These are phyloP conservation scores for Termitomyces sp. DNA, from an alignment of 768 basidiomycete genomes.

Conservation along the genomic window DNA sequence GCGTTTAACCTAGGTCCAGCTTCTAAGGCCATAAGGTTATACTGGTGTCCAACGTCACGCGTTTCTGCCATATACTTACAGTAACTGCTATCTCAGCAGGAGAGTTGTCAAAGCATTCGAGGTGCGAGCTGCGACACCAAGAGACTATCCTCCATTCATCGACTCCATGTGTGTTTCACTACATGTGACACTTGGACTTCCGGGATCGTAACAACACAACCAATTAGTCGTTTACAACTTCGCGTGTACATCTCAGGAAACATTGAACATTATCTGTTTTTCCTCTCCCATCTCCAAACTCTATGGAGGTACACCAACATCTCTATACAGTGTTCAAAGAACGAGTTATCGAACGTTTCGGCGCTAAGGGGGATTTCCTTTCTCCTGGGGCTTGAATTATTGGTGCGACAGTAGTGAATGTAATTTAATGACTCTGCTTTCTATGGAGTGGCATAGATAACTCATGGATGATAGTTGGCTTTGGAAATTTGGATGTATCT, in stretches of 20 bases:
- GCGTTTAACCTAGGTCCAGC: no score
- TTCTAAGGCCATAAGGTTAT: no score
- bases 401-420: not conserved
- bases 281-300: not conserved
- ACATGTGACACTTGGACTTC: no score
- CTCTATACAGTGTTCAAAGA: not conserved
- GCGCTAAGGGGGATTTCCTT: not conserved
- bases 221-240: no score
- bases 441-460: not conserved
- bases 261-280: not conserved
- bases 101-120: no score
- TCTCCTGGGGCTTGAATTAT: not conserved
- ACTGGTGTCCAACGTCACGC: no score
- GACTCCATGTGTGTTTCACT: no score
- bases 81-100: no score
- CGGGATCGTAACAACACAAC: no score
- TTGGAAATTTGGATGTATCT: not conserved
- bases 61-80: no score
- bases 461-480: not conserved
- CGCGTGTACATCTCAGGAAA: not conserved
- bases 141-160: no score
- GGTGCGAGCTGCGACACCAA: no score
- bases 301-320: not conserved
- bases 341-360: not conserved
- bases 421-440: not conserved